A percentile compares a stretch with the other conserved stretches of the same genome.
phyloP scores from a whole-genome alignment of 208 protist genomes.

The Acanthamoeba royreba region DNA sequence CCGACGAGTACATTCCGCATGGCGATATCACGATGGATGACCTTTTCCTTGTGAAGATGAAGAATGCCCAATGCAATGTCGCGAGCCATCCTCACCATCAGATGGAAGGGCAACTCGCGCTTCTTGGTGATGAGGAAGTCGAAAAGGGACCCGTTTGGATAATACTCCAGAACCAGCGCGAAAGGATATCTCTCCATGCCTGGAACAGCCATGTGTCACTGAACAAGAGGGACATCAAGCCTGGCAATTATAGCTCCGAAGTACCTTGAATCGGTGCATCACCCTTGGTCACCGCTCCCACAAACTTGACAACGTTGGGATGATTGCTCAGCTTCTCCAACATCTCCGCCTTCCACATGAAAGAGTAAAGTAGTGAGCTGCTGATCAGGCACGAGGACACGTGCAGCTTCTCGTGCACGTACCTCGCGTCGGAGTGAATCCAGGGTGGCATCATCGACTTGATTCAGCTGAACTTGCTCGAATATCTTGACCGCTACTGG shows the following conservation, averaged over 20 bases:
- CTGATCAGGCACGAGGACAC: not conserved
- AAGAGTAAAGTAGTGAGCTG: not conserved
- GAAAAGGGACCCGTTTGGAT: constrained; percentile 16
- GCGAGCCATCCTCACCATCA: not conserved
- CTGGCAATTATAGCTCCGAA: not conserved
- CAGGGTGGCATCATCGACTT: not conserved
- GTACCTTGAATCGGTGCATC: not conserved
- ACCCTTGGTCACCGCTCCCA: not conserved
- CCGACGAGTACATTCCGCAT: too few species aligned
- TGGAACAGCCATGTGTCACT: not conserved
- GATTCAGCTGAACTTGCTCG: not conserved
- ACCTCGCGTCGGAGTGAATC: not conserved
- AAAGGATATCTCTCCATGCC: not conserved
- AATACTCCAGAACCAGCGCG: constrained; percentile 31
- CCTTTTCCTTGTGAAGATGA: constrained; percentile 45
- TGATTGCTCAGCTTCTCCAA: constrained; percentile 39
- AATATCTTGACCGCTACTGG: constrained; percentile 40
- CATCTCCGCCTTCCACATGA: not conserved
- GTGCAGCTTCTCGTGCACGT: not conserved
- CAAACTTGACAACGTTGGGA: constrained; percentile 10
- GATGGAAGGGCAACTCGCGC: not conserved
- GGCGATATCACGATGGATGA: too few species aligned
- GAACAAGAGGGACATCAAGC: not conserved
- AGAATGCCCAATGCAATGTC: constrained; percentile 32
- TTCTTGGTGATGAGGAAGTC: not conserved